These are phyloP conservation scores for Geranium incanum DNA, from an alignment of 441 rosid species.

Conservation along the genomic window DNA sequence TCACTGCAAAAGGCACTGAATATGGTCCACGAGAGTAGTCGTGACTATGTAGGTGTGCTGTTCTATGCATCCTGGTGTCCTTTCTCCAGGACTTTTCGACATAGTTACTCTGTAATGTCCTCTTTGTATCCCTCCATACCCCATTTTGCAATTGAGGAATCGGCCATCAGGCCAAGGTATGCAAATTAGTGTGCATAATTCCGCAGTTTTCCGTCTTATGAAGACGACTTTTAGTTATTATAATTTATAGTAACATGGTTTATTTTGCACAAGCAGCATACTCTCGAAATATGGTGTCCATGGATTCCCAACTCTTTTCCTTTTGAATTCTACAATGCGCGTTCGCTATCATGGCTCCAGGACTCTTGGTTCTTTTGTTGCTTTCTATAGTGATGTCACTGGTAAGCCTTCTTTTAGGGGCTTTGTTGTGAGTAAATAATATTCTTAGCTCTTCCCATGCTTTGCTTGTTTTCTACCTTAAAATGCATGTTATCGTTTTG, in stretches of 20 bases:
- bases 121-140: constrained; percentile 57
- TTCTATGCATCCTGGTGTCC: constrained; percentile 97
- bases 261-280: constrained; percentile 41
- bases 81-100: constrained; percentile 66
- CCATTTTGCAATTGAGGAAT: constrained; percentile 75
- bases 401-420: constrained; percentile 37
- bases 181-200: constrained; percentile 6
- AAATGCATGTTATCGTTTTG: neutral
- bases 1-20: constrained; percentile 57
- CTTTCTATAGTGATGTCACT: constrained; percentile 62
- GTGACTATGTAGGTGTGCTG: constrained; percentile 63
- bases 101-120: constrained; percentile 53
- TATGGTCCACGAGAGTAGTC: constrained; percentile 49
- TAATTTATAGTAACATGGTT: too few species aligned
- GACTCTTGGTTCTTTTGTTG: constrained; percentile 55
- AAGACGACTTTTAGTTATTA: too few species aligned
- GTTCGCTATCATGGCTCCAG: constrained; percentile 59
- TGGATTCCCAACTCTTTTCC: constrained; percentile 79
- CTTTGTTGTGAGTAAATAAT: neutral
- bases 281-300: constrained; percentile 89
- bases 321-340: constrained; percentile 66
- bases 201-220: neutral
- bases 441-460: neutral
- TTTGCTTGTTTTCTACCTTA: neutral
- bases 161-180: constrained; percentile 76